Percentiles rank a stretch among this genome's conserved stretches.
Evolutionary conservation across 1,284 basidiomycete species (phyloP).

Genomic region (Microbotryum silenes-acaulis): DNA sequence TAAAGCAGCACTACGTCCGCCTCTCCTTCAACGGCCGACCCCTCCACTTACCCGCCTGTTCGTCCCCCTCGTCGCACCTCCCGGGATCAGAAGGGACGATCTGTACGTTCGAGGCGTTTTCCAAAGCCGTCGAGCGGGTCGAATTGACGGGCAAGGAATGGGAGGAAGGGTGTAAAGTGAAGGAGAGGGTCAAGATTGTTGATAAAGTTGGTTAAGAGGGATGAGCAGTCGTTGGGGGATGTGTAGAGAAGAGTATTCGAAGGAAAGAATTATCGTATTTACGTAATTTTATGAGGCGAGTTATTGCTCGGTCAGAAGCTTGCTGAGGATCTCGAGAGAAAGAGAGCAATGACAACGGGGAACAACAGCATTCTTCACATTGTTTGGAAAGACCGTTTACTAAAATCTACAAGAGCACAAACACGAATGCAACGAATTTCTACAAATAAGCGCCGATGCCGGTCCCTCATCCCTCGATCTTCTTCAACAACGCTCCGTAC

Average conservation of each 20-base stretch:
- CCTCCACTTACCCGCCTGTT: conserved; percentile 18
- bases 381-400: too few species aligned
- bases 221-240: background rate
- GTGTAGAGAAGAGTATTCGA: too few species aligned
- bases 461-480: conserved; percentile 5
- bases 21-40: conserved; percentile 20
- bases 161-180: conserved; percentile 12
- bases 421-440: too few species aligned
- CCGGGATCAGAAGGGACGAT: conserved; percentile 10
- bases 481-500: conserved; percentile 66
- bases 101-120: conserved; percentile 28
- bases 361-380: too few species aligned
- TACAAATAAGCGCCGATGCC: too few species aligned
- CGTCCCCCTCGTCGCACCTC: conserved; percentile 7
- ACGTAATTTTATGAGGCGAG: too few species aligned
- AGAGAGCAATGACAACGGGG: too few species aligned
- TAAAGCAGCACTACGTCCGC: conserved; percentile 19
- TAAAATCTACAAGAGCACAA: too few species aligned
- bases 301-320: too few species aligned
- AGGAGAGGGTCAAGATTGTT: background rate
- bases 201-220: background rate
- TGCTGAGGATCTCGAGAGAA: too few species aligned
- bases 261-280: too few species aligned
- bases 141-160: conserved; percentile 15
- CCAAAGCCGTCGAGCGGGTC: conserved; percentile 8